A percentile compares a stretch with the other conserved stretches of the same genome.
Evolutionary conservation across 352 stramenopile species (phyloP).

Genomic region (Globisporangium takayamanum): DNA sequence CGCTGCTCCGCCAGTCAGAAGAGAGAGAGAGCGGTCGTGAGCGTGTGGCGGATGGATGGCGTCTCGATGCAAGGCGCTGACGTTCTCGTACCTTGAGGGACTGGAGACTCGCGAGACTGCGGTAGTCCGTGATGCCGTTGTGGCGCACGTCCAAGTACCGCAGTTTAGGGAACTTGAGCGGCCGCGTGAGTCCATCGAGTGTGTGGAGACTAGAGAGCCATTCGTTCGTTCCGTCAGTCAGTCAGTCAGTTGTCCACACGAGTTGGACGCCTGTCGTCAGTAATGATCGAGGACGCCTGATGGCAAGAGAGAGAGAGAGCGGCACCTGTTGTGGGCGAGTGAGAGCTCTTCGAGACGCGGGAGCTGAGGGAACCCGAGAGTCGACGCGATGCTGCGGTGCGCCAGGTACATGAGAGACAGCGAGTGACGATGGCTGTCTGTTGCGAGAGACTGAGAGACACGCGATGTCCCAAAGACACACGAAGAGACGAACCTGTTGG

Average conservation of each 20-base stretch:
- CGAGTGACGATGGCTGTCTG: not conserved
- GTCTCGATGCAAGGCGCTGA: not conserved
- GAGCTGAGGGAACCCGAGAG: conserved; percentile 53
- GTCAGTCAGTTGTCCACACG: not conserved
- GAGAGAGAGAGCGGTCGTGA: no score
- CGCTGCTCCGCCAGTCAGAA: conserved; percentile 20
- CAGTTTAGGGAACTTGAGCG: conserved; percentile 67
- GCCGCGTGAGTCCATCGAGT: conserved; percentile 49
- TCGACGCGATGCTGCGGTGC: conserved; percentile 35
- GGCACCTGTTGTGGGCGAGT: conserved; percentile 63
- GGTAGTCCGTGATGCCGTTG: conserved; percentile 48
- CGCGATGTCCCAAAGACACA: not conserved
- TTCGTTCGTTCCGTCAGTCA: not conserved
- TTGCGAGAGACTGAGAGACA: not conserved
- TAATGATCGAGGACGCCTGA: not conserved
- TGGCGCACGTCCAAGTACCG: conserved; percentile 65
- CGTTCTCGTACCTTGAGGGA: conserved; percentile 38
- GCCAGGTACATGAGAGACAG: not conserved
- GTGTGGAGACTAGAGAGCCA: conserved; percentile 23
- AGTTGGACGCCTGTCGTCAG: no score
- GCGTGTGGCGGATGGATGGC: not conserved
- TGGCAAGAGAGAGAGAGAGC: not conserved
- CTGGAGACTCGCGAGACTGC: conserved; percentile 34
- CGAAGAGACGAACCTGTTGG: conserved; percentile 42
- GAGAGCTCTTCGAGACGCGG: conserved; percentile 64